Evolutionary conservation across 805 yeast species (phyloP).

Genomic region (Yamadazyma laniorum): DNA sequence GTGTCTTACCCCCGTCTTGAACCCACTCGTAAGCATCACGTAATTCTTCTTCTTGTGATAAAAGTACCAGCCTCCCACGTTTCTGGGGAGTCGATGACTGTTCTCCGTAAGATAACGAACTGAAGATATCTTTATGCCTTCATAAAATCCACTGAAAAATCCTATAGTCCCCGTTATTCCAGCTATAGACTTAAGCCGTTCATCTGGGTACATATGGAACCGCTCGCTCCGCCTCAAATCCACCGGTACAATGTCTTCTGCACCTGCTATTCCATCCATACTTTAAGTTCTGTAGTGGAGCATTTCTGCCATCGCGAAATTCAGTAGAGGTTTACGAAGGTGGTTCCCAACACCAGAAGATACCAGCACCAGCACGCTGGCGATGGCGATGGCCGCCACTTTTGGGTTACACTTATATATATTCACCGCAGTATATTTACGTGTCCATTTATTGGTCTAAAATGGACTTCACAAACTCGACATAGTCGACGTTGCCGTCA

Average conservation of each 20-base stretch:
- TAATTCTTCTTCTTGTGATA: constrained; percentile 83
- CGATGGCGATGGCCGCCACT: too few species aligned
- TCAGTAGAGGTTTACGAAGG: too few species aligned
- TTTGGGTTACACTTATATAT: too few species aligned
- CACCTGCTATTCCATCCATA: too few species aligned
- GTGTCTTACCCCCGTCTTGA: constrained; percentile 45
- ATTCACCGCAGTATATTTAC: neutral
- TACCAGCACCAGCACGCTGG: too few species aligned
- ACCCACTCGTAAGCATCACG: constrained; percentile 59
- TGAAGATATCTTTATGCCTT: constrained; percentile 56
- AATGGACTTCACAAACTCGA: constrained; percentile 89
- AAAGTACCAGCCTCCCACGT: constrained; percentile 84
- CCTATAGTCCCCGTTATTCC: constrained; percentile 42
- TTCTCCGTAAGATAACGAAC: constrained; percentile 71
- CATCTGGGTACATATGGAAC: constrained; percentile 48
- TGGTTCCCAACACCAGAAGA: too few species aligned
- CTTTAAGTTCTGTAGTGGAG: too few species aligned
- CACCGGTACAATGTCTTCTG: neutral
- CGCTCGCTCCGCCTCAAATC: constrained; percentile 31
- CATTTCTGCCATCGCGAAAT: too few species aligned
- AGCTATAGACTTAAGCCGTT: constrained; percentile 44
- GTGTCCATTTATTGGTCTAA: constrained; percentile 65
- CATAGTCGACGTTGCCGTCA: constrained; percentile 94
- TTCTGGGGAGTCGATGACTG: constrained; percentile 74
- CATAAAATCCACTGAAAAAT: constrained; percentile 53